Conservation (phyloP, 352 stramenopile species). For the Lagenidium sp. region DNA sequence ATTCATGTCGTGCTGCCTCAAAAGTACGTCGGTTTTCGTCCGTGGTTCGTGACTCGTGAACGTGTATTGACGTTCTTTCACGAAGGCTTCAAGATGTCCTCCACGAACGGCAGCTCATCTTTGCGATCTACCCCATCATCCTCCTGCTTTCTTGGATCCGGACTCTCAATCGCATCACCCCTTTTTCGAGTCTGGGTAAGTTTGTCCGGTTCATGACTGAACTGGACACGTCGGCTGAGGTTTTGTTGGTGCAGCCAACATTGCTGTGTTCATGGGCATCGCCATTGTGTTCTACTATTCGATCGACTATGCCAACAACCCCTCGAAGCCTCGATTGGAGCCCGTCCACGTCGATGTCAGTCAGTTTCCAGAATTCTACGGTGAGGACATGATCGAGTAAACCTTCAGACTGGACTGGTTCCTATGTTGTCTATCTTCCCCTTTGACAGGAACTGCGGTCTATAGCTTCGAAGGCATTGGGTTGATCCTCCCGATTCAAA, state of each 20-base stretch:
- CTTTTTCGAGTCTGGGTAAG: constrained; percentile 61
- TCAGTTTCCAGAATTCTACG: constrained; percentile 60
- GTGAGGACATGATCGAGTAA: no score
- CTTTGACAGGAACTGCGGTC: constrained; percentile 42
- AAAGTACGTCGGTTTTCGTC: constrained; percentile 18
- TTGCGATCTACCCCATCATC: constrained; percentile 61
- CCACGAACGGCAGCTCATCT: constrained; percentile 70
- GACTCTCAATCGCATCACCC: constrained; percentile 62
- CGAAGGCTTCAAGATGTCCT: constrained; percentile 39
- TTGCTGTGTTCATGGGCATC: constrained; percentile 52
- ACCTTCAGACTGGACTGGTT: no score
- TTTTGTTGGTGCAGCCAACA: constrained; percentile 37
- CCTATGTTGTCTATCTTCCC: not conserved
- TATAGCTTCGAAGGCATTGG: constrained; percentile 81
- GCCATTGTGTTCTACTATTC: constrained; percentile 82
- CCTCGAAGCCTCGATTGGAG: constrained; percentile 13
- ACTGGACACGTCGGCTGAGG: not conserved
- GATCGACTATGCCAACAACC: constrained; percentile 39
- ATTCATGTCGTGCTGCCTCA: constrained; percentile 64
- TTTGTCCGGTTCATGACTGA: not conserved
- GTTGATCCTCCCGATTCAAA: constrained; percentile 68
- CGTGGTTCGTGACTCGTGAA: not conserved
- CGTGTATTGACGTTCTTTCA: not conserved
- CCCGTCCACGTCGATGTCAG: constrained; percentile 21
- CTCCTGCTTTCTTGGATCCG: constrained; percentile 71